These are phyloP conservation scores for Arthrobotrys musiformis DNA, from an alignment of 2,329 filamentous ascomycete genomes.

Conservation along the genomic window DNA sequence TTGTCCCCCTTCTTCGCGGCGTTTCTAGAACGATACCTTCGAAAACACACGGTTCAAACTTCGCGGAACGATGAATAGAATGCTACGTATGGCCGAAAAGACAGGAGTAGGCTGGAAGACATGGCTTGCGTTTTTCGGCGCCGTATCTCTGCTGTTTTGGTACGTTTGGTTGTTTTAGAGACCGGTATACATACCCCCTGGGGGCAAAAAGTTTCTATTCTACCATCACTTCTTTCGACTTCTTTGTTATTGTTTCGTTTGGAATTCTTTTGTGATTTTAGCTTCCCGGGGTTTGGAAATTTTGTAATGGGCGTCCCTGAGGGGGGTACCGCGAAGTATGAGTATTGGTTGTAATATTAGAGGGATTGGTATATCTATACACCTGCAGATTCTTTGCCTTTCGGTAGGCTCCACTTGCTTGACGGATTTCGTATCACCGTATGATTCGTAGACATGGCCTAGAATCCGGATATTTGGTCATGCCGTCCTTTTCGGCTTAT, in stretches of 20 bases:
- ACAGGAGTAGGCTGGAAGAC: slow-evolving; percentile 96
- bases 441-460: too few species aligned
- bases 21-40: slow-evolving; percentile 80
- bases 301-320: slow-evolving; percentile 19
- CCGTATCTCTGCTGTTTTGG: slow-evolving; percentile 82
- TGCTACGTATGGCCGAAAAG: slow-evolving; percentile 93
- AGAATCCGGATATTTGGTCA: too few species aligned
- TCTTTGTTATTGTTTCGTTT: slow-evolving; percentile 63
- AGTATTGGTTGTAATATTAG: slow-evolving; percentile 20
- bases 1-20: background rate
- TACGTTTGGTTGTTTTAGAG: slow-evolving; percentile 89
- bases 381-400: too few species aligned
- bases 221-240: slow-evolving; percentile 57
- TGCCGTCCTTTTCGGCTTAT: too few species aligned
- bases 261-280: slow-evolving; percentile 41
- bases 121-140: slow-evolving; percentile 89
- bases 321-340: slow-evolving; percentile 24
- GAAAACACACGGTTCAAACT: slow-evolving; percentile 83
- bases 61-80: slow-evolving; percentile 93
- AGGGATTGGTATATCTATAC: background rate
- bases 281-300: background rate
- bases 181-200: background rate
- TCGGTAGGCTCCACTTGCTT: background rate
- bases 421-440: background rate
- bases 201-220: background rate